A percentile compares a stretch with the other conserved stretches of the same genome.
Evolutionary conservation across 2,329 filamentous ascomycete genomes (phyloP).

Genomic region (Ophiostoma novo-ulmi): DNA sequence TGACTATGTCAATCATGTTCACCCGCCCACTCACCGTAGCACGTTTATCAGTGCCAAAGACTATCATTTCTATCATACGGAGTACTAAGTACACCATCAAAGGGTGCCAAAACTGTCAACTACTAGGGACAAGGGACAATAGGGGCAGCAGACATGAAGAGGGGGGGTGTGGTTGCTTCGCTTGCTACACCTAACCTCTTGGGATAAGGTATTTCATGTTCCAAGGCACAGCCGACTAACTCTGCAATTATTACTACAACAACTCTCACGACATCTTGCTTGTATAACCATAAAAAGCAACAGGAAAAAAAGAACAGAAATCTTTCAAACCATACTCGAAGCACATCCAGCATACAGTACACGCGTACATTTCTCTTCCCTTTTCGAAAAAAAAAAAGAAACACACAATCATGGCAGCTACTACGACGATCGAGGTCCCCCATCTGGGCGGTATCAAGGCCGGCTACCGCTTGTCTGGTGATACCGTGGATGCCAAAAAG

Average conservation of each 20-base stretch:
- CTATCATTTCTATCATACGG: background rate
- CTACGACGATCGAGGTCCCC: constrained; percentile 41
- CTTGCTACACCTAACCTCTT: background rate
- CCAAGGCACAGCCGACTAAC: background rate
- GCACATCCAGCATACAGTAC: background rate
- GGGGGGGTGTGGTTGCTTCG: background rate
- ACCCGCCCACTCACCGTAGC: background rate
- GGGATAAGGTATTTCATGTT: background rate
- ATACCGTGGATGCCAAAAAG: constrained; percentile 43
- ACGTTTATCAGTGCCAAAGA: background rate
- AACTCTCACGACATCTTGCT: background rate
- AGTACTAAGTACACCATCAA: no score
- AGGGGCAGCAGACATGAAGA: background rate
- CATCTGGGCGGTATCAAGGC: constrained; percentile 46
- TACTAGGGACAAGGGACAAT: background rate
- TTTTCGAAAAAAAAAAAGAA: background rate
- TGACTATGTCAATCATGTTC: background rate
- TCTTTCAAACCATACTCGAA: background rate
- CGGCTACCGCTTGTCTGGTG: constrained; percentile 38
- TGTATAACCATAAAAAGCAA: background rate
- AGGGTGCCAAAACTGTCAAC: no score
- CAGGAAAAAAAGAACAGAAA: background rate
- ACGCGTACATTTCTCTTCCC: background rate
- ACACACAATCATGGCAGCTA: constrained; percentile 10
- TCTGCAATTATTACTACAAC: constrained; percentile 6